Conservation (phyloP, 2,329 filamentous ascomycete species). For the Alternaria sp. region DNA sequence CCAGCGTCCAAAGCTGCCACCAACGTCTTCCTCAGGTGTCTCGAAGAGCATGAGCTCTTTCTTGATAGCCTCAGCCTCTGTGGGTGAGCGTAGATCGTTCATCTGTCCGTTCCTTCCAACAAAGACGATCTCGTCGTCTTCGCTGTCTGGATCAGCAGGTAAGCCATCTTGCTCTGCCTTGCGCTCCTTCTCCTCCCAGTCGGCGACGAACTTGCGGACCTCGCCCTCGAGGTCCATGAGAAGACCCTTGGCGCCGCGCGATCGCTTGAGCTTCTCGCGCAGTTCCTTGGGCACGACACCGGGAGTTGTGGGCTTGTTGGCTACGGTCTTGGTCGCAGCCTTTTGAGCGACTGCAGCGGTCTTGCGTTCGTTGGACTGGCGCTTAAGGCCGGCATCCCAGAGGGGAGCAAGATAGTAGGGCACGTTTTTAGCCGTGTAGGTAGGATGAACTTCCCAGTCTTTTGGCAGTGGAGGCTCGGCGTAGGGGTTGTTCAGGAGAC, state of each 20-base stretch:
- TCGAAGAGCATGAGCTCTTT: conserved; percentile 81
- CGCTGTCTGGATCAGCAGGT: conserved; percentile 60
- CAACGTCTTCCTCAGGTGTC: conserved; percentile 75
- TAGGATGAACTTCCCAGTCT: conserved; percentile 85
- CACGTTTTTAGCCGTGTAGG: conserved; percentile 77
- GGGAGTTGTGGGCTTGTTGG: conserved; percentile 53
- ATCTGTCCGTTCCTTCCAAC: conserved; percentile 74
- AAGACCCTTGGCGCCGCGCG: conserved; percentile 78
- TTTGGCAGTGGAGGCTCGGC: conserved; percentile 79
- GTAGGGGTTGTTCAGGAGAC: conserved; percentile 84
- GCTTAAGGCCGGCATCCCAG: conserved; percentile 72
- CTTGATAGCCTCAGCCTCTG: conserved; percentile 62
- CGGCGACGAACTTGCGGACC: conserved; percentile 75
- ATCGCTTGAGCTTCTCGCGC: conserved; percentile 79
- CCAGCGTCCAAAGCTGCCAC: conserved; percentile 88
- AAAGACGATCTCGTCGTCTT: conserved; percentile 92
- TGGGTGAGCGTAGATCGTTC: conserved; percentile 63
- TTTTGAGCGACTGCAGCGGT: conserved; percentile 47
- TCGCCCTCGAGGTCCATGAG: conserved; percentile 86
- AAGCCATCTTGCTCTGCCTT: conserved; percentile 57
- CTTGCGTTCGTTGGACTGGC: conserved; percentile 55
- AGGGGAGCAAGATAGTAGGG: conserved; percentile 89
- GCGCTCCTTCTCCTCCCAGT: conserved; percentile 65
- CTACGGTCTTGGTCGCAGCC: conserved; percentile 44
- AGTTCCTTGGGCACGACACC: conserved; percentile 78